phyloP scores from a whole-genome alignment of 768 basidiomycete species.

The Lyophyllum semitale region DNA sequence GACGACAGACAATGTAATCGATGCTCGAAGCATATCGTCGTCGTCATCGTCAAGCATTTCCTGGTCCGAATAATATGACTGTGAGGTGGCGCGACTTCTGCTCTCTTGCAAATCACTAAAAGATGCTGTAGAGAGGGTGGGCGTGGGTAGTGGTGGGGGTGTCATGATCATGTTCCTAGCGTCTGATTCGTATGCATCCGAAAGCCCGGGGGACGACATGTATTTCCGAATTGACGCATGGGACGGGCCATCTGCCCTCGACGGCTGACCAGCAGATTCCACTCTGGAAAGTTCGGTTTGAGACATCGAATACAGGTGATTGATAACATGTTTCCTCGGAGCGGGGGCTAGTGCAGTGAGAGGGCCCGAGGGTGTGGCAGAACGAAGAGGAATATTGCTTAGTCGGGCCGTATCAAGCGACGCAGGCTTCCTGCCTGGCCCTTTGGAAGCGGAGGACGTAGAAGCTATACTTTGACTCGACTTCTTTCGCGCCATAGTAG shows the following conservation, averaged over 20 bases:
- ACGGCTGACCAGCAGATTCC: conserved; percentile 11
- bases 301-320: conserved; percentile 55
- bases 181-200: conserved; percentile 42
- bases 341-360: conserved; percentile 68
- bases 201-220: conserved; percentile 55
- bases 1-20: conserved; percentile 51
- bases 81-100: conserved; percentile 24
- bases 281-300: conserved; percentile 49
- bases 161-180: conserved; percentile 32
- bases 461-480: conserved; percentile 29
- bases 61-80: conserved; percentile 41
- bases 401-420: conserved; percentile 30
- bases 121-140: conserved; percentile 26
- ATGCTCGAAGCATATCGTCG: conserved; percentile 40
- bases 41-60: conserved; percentile 32
- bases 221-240: conserved; percentile 41
- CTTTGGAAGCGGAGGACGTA: conserved; percentile 23
- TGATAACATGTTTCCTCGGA: conserved; percentile 54
- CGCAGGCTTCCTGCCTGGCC: conserved; percentile 26
- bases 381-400: conserved; percentile 51
- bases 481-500: conserved; percentile 26
- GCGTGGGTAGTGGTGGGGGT: conserved; percentile 44
- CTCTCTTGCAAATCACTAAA: conserved; percentile 24
- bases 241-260: conserved; percentile 2
- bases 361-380: conserved; percentile 63